These are phyloP conservation scores for Ustilago cynodontis DNA, from an alignment of 1,284 basidiomycete species.

Conservation along the genomic window DNA sequence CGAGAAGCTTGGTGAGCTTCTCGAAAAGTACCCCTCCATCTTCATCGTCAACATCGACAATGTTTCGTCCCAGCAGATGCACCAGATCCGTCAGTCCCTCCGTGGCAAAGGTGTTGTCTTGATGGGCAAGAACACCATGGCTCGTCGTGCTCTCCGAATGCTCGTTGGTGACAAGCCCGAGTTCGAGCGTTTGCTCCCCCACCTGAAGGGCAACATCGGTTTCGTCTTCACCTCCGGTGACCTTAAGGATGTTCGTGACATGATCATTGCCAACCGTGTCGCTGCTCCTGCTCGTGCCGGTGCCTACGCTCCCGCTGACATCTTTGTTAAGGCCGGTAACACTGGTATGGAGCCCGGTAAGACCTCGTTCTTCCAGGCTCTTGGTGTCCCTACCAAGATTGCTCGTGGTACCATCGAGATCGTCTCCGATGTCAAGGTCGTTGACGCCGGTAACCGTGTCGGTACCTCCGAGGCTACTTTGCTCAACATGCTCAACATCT, in stretches of 20 bases:
- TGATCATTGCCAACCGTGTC: constrained; percentile 96
- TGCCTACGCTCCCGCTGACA: constrained; percentile 92
- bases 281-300: constrained; percentile 98
- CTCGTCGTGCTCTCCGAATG: constrained; percentile 93
- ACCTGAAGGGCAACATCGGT: constrained; percentile 97
- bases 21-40: constrained; percentile 91
- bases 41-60: constrained; percentile 99
- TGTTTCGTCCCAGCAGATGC: constrained; percentile 98
- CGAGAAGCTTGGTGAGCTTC: constrained; percentile 90
- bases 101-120: constrained; percentile 96
- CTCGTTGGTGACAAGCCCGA: constrained; percentile 90
- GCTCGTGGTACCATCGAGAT: constrained; percentile 99
- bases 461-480: constrained; percentile 96
- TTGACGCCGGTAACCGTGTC: constrained; percentile 89
- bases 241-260: constrained; percentile 92
- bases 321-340: constrained; percentile 92
- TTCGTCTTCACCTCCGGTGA: constrained; percentile 97
- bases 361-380: constrained; percentile 94
- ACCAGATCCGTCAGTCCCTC: constrained; percentile 94
- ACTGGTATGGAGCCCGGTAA: constrained; percentile 95
- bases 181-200: constrained; percentile 94
- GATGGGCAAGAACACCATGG: constrained; percentile 99
- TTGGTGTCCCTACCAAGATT: constrained; percentile 99
- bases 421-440: constrained; percentile 95
- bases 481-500: constrained; percentile 95